A percentile compares a stretch with the other conserved stretches of the same genome.
These are phyloP conservation scores for Cicer chorassanicum DNA, from an alignment of 306 rosid genomes.

Conservation along the genomic window DNA sequence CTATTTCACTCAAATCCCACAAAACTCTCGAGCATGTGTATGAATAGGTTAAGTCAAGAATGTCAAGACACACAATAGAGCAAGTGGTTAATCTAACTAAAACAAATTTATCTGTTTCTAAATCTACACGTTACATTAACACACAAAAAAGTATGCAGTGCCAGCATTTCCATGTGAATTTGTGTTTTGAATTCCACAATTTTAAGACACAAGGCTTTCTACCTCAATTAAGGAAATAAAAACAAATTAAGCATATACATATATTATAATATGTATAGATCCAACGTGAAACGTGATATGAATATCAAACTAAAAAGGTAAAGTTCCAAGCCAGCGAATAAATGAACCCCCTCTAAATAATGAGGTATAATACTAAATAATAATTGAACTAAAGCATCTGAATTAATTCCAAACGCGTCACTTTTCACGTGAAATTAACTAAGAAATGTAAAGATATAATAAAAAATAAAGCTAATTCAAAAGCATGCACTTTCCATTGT, in stretches of 20 bases:
- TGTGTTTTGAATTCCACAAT: background rate
- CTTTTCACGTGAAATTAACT: background rate
- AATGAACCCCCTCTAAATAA: slow-evolving; percentile 38
- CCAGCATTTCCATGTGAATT: background rate
- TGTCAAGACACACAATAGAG: no score
- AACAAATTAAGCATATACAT: background rate
- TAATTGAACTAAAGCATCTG: slow-evolving; percentile 1
- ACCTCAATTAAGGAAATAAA: background rate
- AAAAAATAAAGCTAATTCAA: background rate
- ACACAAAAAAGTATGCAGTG: background rate
- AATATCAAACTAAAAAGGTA: background rate
- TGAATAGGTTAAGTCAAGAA: no score
- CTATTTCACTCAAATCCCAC: no score
- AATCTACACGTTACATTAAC: no score
- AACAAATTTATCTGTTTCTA: no score
- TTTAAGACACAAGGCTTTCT: background rate
- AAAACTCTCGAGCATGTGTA: no score
- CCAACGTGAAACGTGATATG: no score
- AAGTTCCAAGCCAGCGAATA: slow-evolving; percentile 39
- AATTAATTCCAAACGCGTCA: background rate
- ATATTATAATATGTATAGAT: background rate
- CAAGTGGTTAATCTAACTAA: no score
- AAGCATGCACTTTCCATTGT: background rate
- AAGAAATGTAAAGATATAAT: background rate
- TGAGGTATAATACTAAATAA: background rate